Base-by-base conservation (phyloP, 441 rosid genomes). In the Adansonia rubrostipa region DNA sequence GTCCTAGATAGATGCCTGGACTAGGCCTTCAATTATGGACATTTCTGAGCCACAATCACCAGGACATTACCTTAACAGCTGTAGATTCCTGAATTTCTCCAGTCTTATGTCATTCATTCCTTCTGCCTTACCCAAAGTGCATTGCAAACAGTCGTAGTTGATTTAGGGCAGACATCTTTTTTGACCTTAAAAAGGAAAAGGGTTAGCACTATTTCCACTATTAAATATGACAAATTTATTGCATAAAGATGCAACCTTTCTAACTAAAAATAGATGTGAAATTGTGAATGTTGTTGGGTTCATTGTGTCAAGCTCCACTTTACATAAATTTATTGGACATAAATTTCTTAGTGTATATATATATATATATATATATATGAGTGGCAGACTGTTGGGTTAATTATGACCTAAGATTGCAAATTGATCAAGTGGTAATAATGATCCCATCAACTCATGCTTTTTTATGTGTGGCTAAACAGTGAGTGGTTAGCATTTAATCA, bases 371-470 rank as follows among this genome's bases (percentile, higher is more conserved):
- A 28, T 28, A 28, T 28, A 24, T 24, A 24, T 24, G 48, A 14
- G 69, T 57, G 81, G 33, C 58, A 33, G 57, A 83, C 48, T 73
- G 80, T 84, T 80, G 83, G 76, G 3, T 79, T 74, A 82, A 82
- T 85, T 48, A 87, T 87, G 73, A 62, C 82, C 48, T 10, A 56
- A 73, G 84, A 84, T 81, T 74, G 78, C 80, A 7, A 19, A 69
- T 15, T 45, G 85, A 81, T 58, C 64, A 58, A 58, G 64, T 58
- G 64, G 64, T 7, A 58, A 58, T 58, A 58, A 58, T 58, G 36
- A 58, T 20, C 64, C 64, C 64, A 58, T 87, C 82, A 79, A 80
- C 33, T 71, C 72, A 9, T 51, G 45, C 36, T 76, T 72, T 62
- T 60, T 9, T 72, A 24, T 73, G 74, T 79, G 69, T 83, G 76